Conservation (phyloP, 371 early-diverging fungal species). For the Phascolomyces articulosus region DNA sequence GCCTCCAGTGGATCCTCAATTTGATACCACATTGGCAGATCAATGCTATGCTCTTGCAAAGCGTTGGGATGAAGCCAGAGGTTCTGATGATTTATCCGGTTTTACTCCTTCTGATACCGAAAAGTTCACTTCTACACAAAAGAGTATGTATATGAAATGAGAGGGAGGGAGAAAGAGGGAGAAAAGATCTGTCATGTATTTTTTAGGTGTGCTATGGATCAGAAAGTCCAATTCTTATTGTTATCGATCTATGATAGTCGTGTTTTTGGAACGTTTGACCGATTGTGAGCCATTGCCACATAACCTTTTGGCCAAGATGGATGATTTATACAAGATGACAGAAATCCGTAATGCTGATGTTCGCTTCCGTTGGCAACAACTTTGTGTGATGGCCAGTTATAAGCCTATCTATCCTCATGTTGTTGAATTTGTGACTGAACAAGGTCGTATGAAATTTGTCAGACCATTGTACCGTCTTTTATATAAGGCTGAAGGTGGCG, state of each 20-base stretch:
- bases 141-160: constrained; percentile 45
- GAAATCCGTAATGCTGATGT: constrained; percentile 83
- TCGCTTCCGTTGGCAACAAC: constrained; percentile 84
- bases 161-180: too few species aligned
- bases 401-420: constrained; percentile 78
- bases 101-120: constrained; percentile 68
- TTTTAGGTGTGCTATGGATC: too few species aligned
- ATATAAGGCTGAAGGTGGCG: constrained; percentile 68
- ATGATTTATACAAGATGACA: constrained; percentile 73
- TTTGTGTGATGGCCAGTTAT: constrained; percentile 81
- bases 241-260: constrained; percentile 58
- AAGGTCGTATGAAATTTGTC: constrained; percentile 97
- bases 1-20: constrained; percentile 88
- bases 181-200: too few species aligned
- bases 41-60: constrained; percentile 84
- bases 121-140: constrained; percentile 74
- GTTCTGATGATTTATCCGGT: constrained; percentile 43
- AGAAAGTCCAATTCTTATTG: too few species aligned
- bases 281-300: constrained; percentile 73
- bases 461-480: constrained; percentile 78
- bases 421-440: constrained; percentile 77
- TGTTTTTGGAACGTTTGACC: constrained; percentile 83
- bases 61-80: constrained; percentile 71
- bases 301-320: constrained; percentile 68
- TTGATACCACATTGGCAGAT: constrained; percentile 83